Conservation (phyloP, 306 rosid genomes). For the Clitoria ternatea region DNA sequence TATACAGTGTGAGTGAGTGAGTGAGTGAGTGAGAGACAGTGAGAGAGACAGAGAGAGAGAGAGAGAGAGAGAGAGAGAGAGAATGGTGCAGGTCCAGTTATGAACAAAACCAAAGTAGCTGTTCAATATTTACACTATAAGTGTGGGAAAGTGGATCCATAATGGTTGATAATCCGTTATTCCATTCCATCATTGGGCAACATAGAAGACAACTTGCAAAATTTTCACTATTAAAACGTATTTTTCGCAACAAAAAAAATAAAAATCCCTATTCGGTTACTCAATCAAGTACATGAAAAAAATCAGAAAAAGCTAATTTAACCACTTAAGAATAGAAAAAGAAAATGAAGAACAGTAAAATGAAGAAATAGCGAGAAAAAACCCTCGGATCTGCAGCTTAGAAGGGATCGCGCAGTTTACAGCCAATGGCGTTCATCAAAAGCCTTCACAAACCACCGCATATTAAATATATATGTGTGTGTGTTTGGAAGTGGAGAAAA, state of each 20-base stretch:
- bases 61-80: not conserved
- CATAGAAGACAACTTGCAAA: not conserved
- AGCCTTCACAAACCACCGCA: constrained; percentile 18
- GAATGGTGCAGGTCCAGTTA: constrained; percentile 19
- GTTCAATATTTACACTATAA: not conserved
- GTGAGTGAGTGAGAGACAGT: not conserved
- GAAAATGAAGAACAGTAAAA: not conserved
- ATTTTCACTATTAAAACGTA: not conserved
- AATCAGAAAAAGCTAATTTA: not conserved
- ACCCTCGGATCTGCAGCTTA: constrained; percentile 39
- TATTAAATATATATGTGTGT: not conserved
- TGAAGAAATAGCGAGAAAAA: not conserved
- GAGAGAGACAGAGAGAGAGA: not conserved
- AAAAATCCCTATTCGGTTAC: too few species aligned
- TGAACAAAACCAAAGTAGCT: constrained; percentile 23
- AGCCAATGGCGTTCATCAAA: constrained; percentile 28
- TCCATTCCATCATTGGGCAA: constrained; percentile 36
- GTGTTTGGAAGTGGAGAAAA: not conserved
- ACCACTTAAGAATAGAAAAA: not conserved
- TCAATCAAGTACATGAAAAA: not conserved
- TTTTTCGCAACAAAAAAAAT: too few species aligned
- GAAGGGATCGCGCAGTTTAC: constrained; percentile 17
- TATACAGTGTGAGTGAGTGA: not conserved
- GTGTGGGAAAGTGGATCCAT: too few species aligned
- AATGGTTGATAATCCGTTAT: too few species aligned